Conservation (phyloP, 768 basidiomycete genomes). For the Phlebiopsis gigantea region DNA sequence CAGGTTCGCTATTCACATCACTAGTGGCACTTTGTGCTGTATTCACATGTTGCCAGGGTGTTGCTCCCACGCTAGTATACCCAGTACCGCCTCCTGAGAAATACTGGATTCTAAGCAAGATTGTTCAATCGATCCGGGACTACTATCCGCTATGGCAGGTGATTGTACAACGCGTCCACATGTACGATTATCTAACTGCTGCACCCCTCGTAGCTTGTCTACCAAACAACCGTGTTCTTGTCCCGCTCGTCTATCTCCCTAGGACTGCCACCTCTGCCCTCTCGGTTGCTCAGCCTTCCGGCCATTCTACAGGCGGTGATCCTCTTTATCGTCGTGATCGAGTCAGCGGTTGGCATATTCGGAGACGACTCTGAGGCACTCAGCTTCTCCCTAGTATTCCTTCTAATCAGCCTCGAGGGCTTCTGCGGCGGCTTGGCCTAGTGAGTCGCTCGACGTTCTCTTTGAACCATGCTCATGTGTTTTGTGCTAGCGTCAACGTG, state of each 20-base stretch:
- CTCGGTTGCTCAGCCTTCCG: slow-evolving; percentile 64
- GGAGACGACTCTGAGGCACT: slow-evolving; percentile 33
- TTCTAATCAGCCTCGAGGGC: slow-evolving; percentile 83
- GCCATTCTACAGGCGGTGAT: slow-evolving; percentile 69
- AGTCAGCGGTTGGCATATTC: slow-evolving; percentile 69
- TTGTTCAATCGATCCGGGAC: slow-evolving; percentile 83
- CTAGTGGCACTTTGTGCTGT: background rate
- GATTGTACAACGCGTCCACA: slow-evolving; percentile 11
- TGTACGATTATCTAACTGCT: background rate
- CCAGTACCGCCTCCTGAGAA: slow-evolving; percentile 64
- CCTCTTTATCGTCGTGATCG: slow-evolving; percentile 54
- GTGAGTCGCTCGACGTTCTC: slow-evolving; percentile 39
- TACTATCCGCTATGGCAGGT: slow-evolving; percentile 97
- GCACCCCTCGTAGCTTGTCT: slow-evolving; percentile 51
- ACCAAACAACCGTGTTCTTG: slow-evolving; percentile 88
- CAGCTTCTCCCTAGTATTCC: slow-evolving; percentile 62
- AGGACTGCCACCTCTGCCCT: slow-evolving; percentile 75
- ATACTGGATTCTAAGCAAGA: slow-evolving; percentile 59
- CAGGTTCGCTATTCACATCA: slow-evolving; percentile 46
- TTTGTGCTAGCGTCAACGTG: slow-evolving; percentile 65
- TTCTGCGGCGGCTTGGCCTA: slow-evolving; percentile 92
- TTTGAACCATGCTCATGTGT: slow-evolving; percentile 2
- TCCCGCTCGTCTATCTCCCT: slow-evolving; percentile 89
- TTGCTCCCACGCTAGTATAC: slow-evolving; percentile 86
- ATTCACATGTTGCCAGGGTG: slow-evolving; percentile 47